Evolutionary conservation across 495 filamentous ascomycete genomes (phyloP).

Genomic region (Wilcoxina mikolae): DNA sequence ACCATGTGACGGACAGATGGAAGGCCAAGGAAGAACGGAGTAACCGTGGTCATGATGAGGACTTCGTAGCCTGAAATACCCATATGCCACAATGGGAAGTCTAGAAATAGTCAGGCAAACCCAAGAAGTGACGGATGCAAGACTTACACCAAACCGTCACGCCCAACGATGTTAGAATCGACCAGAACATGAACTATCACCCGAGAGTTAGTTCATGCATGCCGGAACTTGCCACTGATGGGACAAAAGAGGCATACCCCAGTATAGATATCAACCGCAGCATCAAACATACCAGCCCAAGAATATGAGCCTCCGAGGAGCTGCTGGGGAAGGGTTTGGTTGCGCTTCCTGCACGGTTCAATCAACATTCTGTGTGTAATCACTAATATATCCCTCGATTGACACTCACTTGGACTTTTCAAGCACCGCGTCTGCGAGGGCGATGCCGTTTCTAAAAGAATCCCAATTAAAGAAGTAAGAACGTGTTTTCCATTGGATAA

Average conservation of each 20-base stretch:
- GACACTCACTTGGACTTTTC: conserved; percentile 66
- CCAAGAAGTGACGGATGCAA: neutral
- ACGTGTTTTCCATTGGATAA: conserved; percentile 21
- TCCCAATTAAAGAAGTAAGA: neutral
- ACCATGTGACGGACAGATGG: conserved; percentile 51
- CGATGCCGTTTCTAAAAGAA: conserved; percentile 20
- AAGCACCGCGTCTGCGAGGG: conserved; percentile 56
- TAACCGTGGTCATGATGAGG: conserved; percentile 66
- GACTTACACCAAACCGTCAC: conserved; percentile 83
- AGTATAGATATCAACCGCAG: conserved; percentile 78
- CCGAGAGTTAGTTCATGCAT: conserved; percentile 4
- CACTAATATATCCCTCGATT: conserved; percentile 6
- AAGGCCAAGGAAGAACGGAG: conserved; percentile 68
- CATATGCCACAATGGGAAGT: conserved; percentile 99
- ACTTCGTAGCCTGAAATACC: conserved; percentile 95
- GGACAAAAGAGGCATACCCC: conserved; percentile 46
- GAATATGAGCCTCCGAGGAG: conserved; percentile 60
- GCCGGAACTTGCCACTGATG: conserved; percentile 10
- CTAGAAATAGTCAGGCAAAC: conserved; percentile 33
- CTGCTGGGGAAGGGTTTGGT: conserved; percentile 34
- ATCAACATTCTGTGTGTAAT: neutral
- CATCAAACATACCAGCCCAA: conserved; percentile 60
- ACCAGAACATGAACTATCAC: conserved; percentile 84
- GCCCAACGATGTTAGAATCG: conserved; percentile 74
- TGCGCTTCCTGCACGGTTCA: conserved; percentile 51